Evolutionary conservation across 805 yeast genomes (phyloP).

Genomic region (Wickerhamomyces chambardii): DNA sequence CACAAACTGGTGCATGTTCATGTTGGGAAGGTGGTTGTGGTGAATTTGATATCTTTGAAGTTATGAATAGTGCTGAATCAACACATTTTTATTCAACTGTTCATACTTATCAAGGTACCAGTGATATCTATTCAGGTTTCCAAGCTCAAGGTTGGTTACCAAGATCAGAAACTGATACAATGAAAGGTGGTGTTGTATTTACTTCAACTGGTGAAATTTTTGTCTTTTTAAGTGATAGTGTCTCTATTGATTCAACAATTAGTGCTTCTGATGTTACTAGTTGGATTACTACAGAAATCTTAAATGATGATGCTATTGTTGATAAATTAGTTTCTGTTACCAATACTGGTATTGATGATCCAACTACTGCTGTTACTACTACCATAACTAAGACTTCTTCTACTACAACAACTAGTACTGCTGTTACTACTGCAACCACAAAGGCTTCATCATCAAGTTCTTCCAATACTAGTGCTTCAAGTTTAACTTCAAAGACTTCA

Average conservation of each 20-base stretch:
- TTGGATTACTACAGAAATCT: slow-evolving; percentile 32
- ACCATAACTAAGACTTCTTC: too few relatives aligned
- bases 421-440: too few relatives aligned
- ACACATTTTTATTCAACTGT: slow-evolving; percentile 73
- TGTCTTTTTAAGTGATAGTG: slow-evolving; percentile 49
- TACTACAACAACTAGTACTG: too few relatives aligned
- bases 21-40: slow-evolving; percentile 99
- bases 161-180: slow-evolving; percentile 40
- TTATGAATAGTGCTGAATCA: slow-evolving; percentile 66
- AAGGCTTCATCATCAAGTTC: too few relatives aligned
- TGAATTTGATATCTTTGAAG: slow-evolving; percentile 92
- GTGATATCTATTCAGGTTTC: slow-evolving; percentile 39
- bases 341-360: slow-evolving; percentile 24
- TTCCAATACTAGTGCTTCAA: background rate
- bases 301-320: slow-evolving; percentile 19
- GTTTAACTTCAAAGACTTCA: background rate
- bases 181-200: slow-evolving; percentile 69
- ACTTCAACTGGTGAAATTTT: slow-evolving; percentile 50
- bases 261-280: slow-evolving; percentile 30
- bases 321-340: slow-evolving; percentile 22
- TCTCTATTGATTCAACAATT: slow-evolving; percentile 37
- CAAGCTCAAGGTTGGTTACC: too few relatives aligned
- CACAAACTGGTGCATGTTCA: slow-evolving; percentile 92
- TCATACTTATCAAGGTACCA: slow-evolving; percentile 74
- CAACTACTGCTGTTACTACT: too few relatives aligned